A percentile compares a stretch with the other conserved stretches of the same genome.
These are phyloP conservation scores for Diaporthe eres DNA, from an alignment of 2,329 filamentous ascomycete species.

Conservation along the genomic window DNA sequence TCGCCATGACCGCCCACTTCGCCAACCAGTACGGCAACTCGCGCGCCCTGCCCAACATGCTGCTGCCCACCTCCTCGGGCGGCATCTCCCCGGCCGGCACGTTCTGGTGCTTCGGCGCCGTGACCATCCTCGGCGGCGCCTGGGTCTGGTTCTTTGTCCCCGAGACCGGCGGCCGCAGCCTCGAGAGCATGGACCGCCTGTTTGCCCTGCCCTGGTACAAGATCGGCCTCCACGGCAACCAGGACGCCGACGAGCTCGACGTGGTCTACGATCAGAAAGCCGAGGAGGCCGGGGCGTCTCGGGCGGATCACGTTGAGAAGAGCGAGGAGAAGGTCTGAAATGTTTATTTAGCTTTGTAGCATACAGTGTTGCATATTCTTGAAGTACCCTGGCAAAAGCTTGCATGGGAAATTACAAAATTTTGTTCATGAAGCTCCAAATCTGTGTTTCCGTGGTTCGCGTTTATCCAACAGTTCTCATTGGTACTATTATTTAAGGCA, in stretches of 20 bases:
- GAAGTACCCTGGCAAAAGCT: neutral
- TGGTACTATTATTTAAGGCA: neutral
- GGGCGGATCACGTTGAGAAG: constrained; percentile 55
- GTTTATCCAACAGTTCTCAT: too few relatives aligned
- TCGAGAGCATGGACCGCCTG: constrained; percentile 80
- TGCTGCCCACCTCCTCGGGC: constrained; percentile 63
- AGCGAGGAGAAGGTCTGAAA: constrained; percentile 29
- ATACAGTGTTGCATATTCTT: neutral
- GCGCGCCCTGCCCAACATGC: constrained; percentile 82
- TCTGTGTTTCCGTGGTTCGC: neutral
- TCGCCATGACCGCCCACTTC: constrained; percentile 85
- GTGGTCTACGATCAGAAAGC: constrained; percentile 59
- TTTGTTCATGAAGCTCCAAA: neutral
- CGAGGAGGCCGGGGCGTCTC: constrained; percentile 52
- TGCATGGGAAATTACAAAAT: neutral
- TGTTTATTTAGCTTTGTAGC: neutral
- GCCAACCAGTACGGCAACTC: constrained; percentile 84
- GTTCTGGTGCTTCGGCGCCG: constrained; percentile 81
- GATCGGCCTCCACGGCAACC: constrained; percentile 73
- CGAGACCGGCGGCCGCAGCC: constrained; percentile 76
- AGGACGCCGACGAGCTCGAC: constrained; percentile 64
- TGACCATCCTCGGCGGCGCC: constrained; percentile 76
- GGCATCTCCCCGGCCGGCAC: constrained; percentile 75
- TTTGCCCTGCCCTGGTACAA: constrained; percentile 82
- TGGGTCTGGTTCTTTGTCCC: constrained; percentile 83